Conservation (phyloP, 2,329 filamentous ascomycete species). For the Grosmannia serpens region DNA sequence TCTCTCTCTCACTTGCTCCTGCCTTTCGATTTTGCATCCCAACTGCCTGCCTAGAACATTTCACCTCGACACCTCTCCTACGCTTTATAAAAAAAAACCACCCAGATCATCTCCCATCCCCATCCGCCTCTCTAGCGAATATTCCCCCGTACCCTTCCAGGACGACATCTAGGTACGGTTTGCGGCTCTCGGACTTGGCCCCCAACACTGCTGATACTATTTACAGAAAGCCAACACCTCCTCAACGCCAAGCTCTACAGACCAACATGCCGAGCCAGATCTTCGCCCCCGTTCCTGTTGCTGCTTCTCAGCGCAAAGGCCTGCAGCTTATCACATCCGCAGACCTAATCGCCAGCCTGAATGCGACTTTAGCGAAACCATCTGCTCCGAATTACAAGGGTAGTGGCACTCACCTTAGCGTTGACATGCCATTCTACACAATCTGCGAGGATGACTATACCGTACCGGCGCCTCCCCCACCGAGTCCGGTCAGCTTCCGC, state of each 20-base stretch:
- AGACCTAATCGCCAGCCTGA: slow-evolving; percentile 42
- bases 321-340: slow-evolving; percentile 33
- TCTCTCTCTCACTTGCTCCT: neutral
- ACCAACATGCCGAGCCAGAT: slow-evolving; percentile 30
- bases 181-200: neutral
- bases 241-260: slow-evolving; percentile 12
- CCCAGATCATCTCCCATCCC: neutral
- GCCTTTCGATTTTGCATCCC: neutral
- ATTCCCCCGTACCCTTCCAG: neutral
- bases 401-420: slow-evolving; percentile 24
- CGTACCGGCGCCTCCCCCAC: slow-evolving; percentile 53
- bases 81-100: neutral
- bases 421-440: slow-evolving; percentile 34
- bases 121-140: neutral
- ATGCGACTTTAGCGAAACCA: slow-evolving; percentile 30
- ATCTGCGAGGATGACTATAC: slow-evolving; percentile 49
- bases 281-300: slow-evolving; percentile 34
- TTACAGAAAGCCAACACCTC: neutral
- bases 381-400: neutral
- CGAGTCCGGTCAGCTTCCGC: slow-evolving; percentile 51
- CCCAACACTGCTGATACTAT: neutral
- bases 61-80: neutral
- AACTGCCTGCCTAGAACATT: neutral
- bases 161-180: neutral
- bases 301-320: slow-evolving; percentile 30